Evolutionary conservation across 2,329 filamentous ascomycete genomes (phyloP), one percentile per base, ranked within the genome.

Genomic region (Arthroderma sp.): DNA sequence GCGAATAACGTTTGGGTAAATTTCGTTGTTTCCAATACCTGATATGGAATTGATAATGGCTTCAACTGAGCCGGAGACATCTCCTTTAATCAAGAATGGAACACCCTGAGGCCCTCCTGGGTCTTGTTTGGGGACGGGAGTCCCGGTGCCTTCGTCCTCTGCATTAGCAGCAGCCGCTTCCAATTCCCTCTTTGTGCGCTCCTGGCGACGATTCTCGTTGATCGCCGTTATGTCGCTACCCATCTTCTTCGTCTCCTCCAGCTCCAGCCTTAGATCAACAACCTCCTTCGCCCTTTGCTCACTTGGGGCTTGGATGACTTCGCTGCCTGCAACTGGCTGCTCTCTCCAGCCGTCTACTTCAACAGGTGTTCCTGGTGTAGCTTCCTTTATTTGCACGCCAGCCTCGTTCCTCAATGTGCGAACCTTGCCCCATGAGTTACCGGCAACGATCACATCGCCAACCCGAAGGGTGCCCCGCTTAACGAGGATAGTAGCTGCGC

Each of bases 261-360:
- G 78, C 54, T 89, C 83, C 31, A 76, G 64, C 6, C 91, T 81
- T 56, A 88, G 86, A 1, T 82, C 76, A 1, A 89, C 74, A 0
- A 91, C 89, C 2, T 72, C 74, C 56, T 85, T 85, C 32, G 87
- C 91, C 50, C 76, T 81, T 48, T 78, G 75, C 65, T 96, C 88
- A 53, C 80, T 78, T 0, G 75, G 70, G 1, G 88, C 86, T 65
- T 96, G 84, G 0, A 98, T 71, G 6, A 94, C 82, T 66, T 86
- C 79, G 55, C 93, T 85, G 41, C 93, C 93, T 1, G 91, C 89
- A 27, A 76, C 73, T 1, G 91, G 89, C 52, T 86, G 81, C 32
- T 86, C 83, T 54, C 81, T 80, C 91, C 91, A 98, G n/a, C 91
- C 91, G 50, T 95, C 79, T 15, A 98, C 78, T 63, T 96, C 86